Conservation (phyloP, 75 land plant genomes). For the Selaginella moellendorffii region DNA sequence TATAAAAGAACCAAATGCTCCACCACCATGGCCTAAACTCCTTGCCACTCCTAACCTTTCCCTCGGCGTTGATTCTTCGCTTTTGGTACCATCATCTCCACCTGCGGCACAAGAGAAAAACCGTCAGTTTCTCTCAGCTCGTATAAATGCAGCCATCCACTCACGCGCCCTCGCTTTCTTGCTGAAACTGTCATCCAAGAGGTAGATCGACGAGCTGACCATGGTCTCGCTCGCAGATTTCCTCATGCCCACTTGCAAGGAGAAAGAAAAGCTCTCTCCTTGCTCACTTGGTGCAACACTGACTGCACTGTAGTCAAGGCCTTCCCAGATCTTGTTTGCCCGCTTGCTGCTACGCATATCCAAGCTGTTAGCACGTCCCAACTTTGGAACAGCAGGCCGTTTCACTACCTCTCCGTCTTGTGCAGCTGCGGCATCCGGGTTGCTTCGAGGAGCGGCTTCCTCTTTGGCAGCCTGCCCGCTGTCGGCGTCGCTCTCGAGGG, state of each 20-base stretch:
- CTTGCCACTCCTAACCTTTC: conserved; percentile 4
- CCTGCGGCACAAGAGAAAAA: too few relatives aligned
- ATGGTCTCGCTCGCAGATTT: conserved; percentile 15
- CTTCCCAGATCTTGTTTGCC: conserved; percentile 24
- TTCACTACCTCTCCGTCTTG: conserved; percentile 11
- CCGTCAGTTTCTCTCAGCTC: too few relatives aligned
- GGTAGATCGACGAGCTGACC: conserved; percentile 4
- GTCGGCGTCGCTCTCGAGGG: conserved; percentile 32
- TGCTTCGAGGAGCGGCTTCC: background rate
- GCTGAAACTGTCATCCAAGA: background rate
- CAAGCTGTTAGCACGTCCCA: conserved; percentile 12
- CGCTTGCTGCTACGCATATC: conserved; percentile 16
- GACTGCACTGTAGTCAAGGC: background rate
- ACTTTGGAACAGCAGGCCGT: background rate
- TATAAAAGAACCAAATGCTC: conserved; percentile 19
- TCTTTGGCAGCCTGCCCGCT: background rate
- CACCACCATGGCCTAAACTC: conserved; percentile 10
- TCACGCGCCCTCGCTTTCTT: background rate
- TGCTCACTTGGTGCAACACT: conserved; percentile 10
- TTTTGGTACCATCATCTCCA: conserved; percentile 6
- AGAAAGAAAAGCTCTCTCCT: conserved; percentile 7
- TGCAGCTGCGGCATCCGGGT: conserved; percentile 8
- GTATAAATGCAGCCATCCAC: too few relatives aligned
- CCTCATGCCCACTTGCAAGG: conserved; percentile 12
- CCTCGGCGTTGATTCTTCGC: conserved; percentile 10